Evolutionary conservation across 139 green algal species (phyloP).

Genomic region (Deuterostichococcus epilithicus): DNA sequence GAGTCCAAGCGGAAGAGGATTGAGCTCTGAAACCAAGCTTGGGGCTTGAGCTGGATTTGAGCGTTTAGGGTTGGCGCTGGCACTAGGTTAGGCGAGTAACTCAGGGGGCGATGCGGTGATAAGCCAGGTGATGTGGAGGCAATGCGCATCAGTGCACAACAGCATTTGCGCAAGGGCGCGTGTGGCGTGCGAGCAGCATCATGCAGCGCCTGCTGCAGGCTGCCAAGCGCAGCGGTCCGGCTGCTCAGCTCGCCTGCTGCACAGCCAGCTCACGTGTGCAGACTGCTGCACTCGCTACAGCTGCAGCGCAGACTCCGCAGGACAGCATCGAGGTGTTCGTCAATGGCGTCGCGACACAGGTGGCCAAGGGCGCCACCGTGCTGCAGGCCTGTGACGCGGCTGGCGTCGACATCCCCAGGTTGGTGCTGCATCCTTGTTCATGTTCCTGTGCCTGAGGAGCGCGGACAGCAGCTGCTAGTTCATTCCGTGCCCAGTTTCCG

Average conservation of each 20-base stretch:
- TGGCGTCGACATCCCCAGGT: slow-evolving; percentile 92
- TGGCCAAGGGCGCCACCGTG: slow-evolving; percentile 87
- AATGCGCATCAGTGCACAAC: too few relatives aligned
- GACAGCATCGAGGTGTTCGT: slow-evolving; percentile 85
- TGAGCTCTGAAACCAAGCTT: too few relatives aligned
- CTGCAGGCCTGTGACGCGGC: slow-evolving; percentile 94
- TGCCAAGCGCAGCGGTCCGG: neutral
- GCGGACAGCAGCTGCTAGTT: too few relatives aligned
- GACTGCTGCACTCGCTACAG: neutral
- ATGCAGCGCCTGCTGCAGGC: slow-evolving; percentile 11
- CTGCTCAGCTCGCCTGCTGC: neutral
- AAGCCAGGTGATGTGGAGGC: too few relatives aligned
- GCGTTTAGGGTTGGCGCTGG: too few relatives aligned
- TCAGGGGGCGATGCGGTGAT: too few relatives aligned
- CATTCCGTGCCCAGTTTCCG: too few relatives aligned
- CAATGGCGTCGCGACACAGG: slow-evolving; percentile 71
- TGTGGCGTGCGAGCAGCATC: neutral
- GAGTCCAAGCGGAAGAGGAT: too few relatives aligned
- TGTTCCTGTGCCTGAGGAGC: too few relatives aligned
- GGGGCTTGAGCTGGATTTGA: too few relatives aligned
- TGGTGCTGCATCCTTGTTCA: slow-evolving; percentile 2
- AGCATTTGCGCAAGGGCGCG: neutral
- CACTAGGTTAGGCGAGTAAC: too few relatives aligned
- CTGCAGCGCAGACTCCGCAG: slow-evolving; percentile 4
- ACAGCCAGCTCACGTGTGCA: neutral